phyloP scores from a whole-genome alignment of 495 filamentous ascomycete species.

The Penicillium paradoxum region DNA sequence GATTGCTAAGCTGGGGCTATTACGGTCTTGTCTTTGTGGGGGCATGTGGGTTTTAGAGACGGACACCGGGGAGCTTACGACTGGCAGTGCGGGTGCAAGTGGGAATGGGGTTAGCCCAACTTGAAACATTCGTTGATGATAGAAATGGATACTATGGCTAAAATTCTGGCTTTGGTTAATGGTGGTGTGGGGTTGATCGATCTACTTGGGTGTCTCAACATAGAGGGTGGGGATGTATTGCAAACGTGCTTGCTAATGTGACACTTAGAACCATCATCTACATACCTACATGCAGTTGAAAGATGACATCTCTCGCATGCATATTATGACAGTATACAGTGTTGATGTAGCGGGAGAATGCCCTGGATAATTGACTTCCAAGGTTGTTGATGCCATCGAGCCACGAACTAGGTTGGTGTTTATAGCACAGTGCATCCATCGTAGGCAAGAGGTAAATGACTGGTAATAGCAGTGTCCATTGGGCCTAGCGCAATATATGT shows the following conservation, averaged over 20 bases:
- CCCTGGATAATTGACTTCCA: too few species aligned
- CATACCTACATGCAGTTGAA: not conserved
- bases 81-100: not conserved
- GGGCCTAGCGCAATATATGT: not conserved
- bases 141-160: not conserved
- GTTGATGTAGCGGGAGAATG: too few species aligned
- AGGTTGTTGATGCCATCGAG: too few species aligned
- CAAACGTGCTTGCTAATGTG: not conserved
- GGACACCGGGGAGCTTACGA: constrained; percentile 12
- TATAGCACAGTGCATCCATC: too few species aligned
- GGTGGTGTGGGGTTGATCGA: not conserved
- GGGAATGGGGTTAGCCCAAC: not conserved
- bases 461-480: not conserved
- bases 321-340: too few species aligned
- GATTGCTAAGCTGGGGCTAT: constrained; percentile 36
- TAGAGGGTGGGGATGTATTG: not conserved
- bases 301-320: too few species aligned
- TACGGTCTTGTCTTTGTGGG: constrained; percentile 42
- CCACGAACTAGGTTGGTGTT: too few species aligned
- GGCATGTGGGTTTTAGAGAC: constrained; percentile 40
- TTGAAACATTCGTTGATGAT: not conserved
- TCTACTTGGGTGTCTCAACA: not conserved
- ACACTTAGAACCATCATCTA: too few species aligned
- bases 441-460: too few species aligned
- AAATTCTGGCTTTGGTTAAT: not conserved